Evolutionary conservation across 805 yeast species (phyloP).

Genomic region (Candida koratica): DNA sequence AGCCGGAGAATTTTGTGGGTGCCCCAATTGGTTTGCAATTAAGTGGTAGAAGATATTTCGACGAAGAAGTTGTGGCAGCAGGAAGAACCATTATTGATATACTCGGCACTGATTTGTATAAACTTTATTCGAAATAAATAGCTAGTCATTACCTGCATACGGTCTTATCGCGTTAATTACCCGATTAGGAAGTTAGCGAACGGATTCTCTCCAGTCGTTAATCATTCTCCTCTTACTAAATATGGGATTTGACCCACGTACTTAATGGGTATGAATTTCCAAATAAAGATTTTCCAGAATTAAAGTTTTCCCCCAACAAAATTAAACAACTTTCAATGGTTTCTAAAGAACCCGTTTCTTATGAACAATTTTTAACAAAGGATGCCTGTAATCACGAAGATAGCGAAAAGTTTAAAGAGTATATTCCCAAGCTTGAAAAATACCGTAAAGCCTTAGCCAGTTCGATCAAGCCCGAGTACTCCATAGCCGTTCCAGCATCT

Average conservation of each 20-base stretch:
- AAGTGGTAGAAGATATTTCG: conserved; percentile 50
- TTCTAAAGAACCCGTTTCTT: conserved; percentile 6
- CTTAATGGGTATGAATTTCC: too few species aligned
- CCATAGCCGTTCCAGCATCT: conserved; percentile 28
- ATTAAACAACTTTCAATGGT: conserved; percentile 1
- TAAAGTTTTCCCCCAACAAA: too few species aligned
- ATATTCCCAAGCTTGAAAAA: conserved; percentile 41
- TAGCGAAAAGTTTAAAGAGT: conserved; percentile 37
- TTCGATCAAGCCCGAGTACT: conserved; percentile 28
- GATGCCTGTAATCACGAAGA: conserved; percentile 28
- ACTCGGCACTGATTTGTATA: conserved; percentile 25
- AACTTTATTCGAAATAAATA: conserved; percentile 1
- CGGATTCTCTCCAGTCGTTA: too few species aligned
- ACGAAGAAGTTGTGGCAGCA: conserved; percentile 54
- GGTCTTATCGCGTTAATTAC: background rate
- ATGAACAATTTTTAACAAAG: conserved; percentile 12
- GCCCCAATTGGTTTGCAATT: conserved; percentile 57
- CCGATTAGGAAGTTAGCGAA: background rate
- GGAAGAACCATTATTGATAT: conserved; percentile 38
- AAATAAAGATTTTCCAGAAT: too few species aligned
- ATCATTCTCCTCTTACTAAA: too few species aligned
- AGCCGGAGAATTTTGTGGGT: conserved; percentile 44
- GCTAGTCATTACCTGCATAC: background rate
- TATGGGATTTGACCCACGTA: too few species aligned
- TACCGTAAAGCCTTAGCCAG: conserved; percentile 26